Evolutionary conservation across 768 basidiomycete genomes (phyloP).

Genomic region (Leucosporidium yakuticum): DNA sequence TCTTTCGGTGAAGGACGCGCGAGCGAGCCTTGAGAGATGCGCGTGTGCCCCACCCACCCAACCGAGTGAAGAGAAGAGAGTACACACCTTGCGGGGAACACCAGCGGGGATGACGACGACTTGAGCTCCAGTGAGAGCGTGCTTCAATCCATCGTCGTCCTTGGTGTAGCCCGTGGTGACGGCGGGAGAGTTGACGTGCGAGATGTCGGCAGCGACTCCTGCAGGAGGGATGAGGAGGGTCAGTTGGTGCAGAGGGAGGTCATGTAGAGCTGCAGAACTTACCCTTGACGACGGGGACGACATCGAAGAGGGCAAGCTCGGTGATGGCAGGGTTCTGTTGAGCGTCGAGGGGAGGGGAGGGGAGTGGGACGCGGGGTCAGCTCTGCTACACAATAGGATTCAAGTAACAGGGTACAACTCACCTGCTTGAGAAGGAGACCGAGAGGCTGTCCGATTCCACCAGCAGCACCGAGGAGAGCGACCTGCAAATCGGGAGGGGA

Average conservation of each 20-base stretch:
- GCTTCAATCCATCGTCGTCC: slow-evolving; percentile 72
- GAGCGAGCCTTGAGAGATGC: no score
- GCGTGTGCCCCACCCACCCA: not conserved
- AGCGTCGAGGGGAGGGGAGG: not conserved
- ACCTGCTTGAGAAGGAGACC: slow-evolving; percentile 77
- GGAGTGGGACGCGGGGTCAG: no score
- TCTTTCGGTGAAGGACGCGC: no score
- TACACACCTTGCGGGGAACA: slow-evolving; percentile 71
- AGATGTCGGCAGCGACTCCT: slow-evolving; percentile 79
- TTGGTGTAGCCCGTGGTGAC: slow-evolving; percentile 72
- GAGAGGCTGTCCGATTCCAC: slow-evolving; percentile 92
- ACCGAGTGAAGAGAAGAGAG: no score
- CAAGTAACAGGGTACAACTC: not conserved
- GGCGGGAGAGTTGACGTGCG: slow-evolving; percentile 84
- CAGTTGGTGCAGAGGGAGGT: not conserved
- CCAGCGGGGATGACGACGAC: slow-evolving; percentile 94
- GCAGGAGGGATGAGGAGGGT: no score
- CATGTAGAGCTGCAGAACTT: not conserved
- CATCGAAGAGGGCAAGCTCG: slow-evolving; percentile 86
- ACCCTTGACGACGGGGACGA: slow-evolving; percentile 58
- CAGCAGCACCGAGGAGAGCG: slow-evolving; percentile 38
- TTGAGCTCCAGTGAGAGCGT: slow-evolving; percentile 75
- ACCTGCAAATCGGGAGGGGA: no score
- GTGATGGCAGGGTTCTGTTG: slow-evolving; percentile 20
- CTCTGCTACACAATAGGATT: not conserved